Evolutionary conservation across 345 rosid genomes (phyloP).

Genomic region (Turnera subulata): DNA sequence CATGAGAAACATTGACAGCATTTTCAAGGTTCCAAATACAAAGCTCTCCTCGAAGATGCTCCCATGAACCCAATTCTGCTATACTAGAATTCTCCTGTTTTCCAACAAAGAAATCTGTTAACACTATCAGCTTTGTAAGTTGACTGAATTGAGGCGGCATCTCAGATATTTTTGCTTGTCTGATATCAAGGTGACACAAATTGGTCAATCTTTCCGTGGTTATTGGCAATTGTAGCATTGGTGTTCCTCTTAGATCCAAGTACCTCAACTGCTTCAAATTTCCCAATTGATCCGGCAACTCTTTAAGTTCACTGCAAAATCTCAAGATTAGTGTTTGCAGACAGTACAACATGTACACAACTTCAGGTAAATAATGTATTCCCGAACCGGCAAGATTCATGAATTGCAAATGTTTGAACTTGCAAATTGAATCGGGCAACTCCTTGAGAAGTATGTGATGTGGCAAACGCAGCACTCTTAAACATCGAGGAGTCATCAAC

Average conservation of each 20-base stretch:
- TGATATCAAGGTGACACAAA: slow-evolving; percentile 7
- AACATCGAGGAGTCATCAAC: neutral
- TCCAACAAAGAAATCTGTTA: neutral
- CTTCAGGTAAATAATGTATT: neutral
- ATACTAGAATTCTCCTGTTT: neutral
- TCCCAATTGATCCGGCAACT: neutral
- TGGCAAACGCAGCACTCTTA: neutral
- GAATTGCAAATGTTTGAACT: neutral
- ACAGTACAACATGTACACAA: neutral
- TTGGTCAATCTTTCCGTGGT: neutral
- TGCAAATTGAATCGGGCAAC: neutral
- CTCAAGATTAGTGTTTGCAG: neutral
- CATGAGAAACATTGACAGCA: neutral
- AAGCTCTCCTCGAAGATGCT: slow-evolving; percentile 3
- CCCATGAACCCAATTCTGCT: no score
- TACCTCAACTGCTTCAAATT: slow-evolving; percentile 1
- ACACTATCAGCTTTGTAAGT: neutral
- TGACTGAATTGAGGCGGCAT: neutral
- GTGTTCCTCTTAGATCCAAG: neutral
- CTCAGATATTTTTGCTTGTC: no score
- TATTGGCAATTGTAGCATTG: neutral
- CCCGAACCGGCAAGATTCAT: neutral
- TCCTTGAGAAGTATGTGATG: neutral
- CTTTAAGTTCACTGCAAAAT: neutral
- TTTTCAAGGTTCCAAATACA: slow-evolving; percentile 2